phyloP scores from a whole-genome alignment of 106 monocot genomes.

The Hemerocallis citrina region DNA sequence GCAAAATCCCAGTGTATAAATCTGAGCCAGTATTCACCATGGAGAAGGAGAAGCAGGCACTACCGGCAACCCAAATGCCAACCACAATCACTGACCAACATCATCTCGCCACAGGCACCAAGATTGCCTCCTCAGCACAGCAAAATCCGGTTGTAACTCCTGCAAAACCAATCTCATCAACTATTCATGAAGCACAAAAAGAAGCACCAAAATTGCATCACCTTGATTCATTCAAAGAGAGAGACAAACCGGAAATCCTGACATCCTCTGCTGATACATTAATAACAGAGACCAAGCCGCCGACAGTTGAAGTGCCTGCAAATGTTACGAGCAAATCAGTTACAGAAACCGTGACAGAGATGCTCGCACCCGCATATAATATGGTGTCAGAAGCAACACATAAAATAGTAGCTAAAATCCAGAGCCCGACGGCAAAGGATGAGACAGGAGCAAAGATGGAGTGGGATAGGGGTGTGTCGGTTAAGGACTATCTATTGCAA shows the following conservation, averaged over 20 bases:
- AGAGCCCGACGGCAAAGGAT: conserved; percentile 11
- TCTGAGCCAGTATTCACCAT: conserved; percentile 26
- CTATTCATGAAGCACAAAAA: not conserved
- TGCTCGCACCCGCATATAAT: conserved; percentile 38
- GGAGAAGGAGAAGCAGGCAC: conserved; percentile 10
- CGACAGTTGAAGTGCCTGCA: no score
- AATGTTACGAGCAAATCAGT: conserved; percentile 4
- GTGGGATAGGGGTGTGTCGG: conserved; percentile 30
- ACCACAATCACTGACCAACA: not conserved
- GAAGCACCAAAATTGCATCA: conserved; percentile 16
- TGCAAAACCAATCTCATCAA: not conserved
- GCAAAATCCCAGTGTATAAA: conserved; percentile 28
- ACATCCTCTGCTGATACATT: not conserved
- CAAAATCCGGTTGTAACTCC: not conserved
- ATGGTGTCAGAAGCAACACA: conserved; percentile 18
- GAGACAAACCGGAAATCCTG: not conserved
- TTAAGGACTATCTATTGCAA: conserved; percentile 50
- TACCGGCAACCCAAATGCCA: not conserved
- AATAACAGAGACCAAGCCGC: not conserved
- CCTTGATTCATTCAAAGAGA: conserved; percentile 12
- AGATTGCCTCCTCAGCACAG: not conserved
- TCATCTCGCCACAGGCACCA: not conserved
- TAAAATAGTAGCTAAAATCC: conserved; percentile 29
- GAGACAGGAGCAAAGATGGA: conserved; percentile 25
- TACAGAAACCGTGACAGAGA: conserved; percentile 14